These are phyloP conservation scores for Penstemon newberryi DNA, from an alignment of 257 asterid species.

Conservation along the genomic window DNA sequence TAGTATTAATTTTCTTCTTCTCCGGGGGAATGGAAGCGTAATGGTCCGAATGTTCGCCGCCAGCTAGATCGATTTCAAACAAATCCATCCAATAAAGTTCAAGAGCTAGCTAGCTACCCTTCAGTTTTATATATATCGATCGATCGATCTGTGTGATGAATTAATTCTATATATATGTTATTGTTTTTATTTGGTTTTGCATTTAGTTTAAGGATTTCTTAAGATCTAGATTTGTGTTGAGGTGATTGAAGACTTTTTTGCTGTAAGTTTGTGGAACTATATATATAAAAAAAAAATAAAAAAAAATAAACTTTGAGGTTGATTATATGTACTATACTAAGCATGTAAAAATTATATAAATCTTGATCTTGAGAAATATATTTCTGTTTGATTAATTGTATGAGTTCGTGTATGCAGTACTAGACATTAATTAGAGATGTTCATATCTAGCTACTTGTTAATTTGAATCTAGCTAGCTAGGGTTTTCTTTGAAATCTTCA, in stretches of 20 bases:
- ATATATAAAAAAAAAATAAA: too few species aligned
- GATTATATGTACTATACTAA: too few species aligned
- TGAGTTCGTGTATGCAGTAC: background rate
- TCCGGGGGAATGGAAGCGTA: conserved; percentile 67
- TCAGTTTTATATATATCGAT: background rate
- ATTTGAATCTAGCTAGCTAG: conserved; percentile 23
- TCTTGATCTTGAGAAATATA: background rate
- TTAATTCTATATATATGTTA: too few species aligned
- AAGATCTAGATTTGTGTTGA: conserved; percentile 18
- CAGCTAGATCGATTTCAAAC: conserved; percentile 22
- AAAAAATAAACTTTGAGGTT: too few species aligned
- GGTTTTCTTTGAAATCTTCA: conserved; percentile 11
- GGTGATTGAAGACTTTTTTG: conserved; percentile 9
- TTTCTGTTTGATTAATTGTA: background rate
- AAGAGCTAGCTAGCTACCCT: background rate
- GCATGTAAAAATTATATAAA: too few species aligned
- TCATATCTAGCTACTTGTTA: background rate
- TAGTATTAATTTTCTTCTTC: conserved; percentile 32
- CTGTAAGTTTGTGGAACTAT: conserved; percentile 14
- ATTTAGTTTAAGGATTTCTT: background rate
- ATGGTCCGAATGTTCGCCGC: conserved; percentile 56
- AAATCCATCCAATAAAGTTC: conserved; percentile 7
- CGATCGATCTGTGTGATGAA: too few species aligned
- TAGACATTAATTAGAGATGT: too few species aligned
- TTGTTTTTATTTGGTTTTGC: too few species aligned